phyloP scores from a whole-genome alignment of 129 eudicot species.

The Ambrosia artemisiifolia region DNA sequence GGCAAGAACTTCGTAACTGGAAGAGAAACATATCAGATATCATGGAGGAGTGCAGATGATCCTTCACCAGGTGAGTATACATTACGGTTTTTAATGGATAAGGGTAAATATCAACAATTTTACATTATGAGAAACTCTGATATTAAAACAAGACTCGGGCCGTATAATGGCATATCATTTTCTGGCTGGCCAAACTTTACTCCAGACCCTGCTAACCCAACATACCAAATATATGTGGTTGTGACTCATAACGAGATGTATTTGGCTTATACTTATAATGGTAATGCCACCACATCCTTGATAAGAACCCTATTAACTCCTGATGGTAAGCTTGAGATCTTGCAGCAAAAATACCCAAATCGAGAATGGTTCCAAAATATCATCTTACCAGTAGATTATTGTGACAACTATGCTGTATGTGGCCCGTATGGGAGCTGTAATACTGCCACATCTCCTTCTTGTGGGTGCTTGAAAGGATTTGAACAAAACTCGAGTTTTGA shows the following conservation, averaged over 20 bases:
- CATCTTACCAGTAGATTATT: constrained; percentile 14
- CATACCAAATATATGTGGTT: not conserved
- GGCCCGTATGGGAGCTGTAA: constrained; percentile 32
- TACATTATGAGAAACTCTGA: constrained; percentile 8
- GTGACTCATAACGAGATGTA: constrained; percentile 14
- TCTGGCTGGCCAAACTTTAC: constrained; percentile 4
- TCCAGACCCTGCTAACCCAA: not conserved
- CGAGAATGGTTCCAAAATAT: constrained; percentile 1
- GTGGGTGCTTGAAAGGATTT: constrained; percentile 37
- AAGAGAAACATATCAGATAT: constrained; percentile 21
- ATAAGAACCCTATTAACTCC: not conserved
- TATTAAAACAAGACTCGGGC: constrained; percentile 15
- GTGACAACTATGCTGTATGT: constrained; percentile 21
- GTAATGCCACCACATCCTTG: not conserved
- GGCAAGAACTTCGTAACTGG: constrained; percentile 19
- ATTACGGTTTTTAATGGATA: not conserved
- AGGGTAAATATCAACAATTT: constrained; percentile 19
- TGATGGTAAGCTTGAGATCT: constrained; percentile 3
- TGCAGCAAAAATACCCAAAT: constrained; percentile 1
- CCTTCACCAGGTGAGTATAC: constrained; percentile 25
- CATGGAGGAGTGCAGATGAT: constrained; percentile 25
- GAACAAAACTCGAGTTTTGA: constrained; percentile 13
- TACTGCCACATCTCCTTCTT: constrained; percentile 1
- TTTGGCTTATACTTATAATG: not conserved
- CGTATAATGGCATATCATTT: constrained; percentile 16